Percentiles rank a stretch among this genome's conserved stretches.
Evolutionary conservation across 1,284 basidiomycete genomes (phyloP).

Genomic region (Pseudozyma thailandica): DNA sequence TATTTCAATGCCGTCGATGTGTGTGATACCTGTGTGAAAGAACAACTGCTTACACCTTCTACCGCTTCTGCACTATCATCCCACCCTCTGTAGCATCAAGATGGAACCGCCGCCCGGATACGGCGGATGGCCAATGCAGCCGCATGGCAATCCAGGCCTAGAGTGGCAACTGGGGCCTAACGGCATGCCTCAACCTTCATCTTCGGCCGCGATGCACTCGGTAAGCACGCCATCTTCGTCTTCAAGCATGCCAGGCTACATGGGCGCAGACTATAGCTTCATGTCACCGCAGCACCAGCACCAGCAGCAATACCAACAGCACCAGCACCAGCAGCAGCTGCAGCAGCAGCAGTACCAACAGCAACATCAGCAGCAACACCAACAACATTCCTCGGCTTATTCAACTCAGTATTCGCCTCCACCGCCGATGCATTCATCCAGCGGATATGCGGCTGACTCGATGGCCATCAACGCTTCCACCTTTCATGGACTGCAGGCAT

Average conservation of each 20-base stretch:
- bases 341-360: conserved; percentile 12
- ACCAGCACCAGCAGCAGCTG: conserved; percentile 2
- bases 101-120: conserved; percentile 21
- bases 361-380: conserved; percentile 1
- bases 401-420: not conserved
- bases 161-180: conserved; percentile 21
- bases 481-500: conserved; percentile 5
- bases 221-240: conserved; percentile 8
- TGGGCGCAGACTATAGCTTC: not conserved
- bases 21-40: not conserved
- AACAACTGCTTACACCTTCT: not conserved
- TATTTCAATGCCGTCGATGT: too few relatives aligned
- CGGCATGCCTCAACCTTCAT: conserved; percentile 4
- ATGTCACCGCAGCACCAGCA: conserved; percentile 5
- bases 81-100: not conserved
- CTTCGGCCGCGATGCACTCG: not conserved
- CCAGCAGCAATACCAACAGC: conserved; percentile 3
- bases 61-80: not conserved
- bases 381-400: not conserved
- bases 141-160: conserved; percentile 13
- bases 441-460: not conserved
- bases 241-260: not conserved
- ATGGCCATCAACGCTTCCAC: conserved; percentile 11
- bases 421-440: not conserved
- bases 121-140: conserved; percentile 20